These are phyloP conservation scores for Nakazawaea ernobii DNA, from an alignment of 805 yeast species.

Conservation along the genomic window DNA sequence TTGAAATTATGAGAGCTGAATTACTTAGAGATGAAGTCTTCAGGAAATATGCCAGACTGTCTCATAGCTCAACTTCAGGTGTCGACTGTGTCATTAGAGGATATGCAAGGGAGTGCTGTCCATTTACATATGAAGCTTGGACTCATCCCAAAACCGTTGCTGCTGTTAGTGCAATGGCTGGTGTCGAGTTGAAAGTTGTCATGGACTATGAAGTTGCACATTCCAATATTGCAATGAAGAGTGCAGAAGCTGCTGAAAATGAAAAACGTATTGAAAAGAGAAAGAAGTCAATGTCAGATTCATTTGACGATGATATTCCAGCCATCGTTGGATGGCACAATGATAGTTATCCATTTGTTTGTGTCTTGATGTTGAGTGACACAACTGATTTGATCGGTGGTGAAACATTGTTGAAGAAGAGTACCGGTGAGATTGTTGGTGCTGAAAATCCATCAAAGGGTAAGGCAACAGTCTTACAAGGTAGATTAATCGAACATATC, in stretches of 20 bases:
- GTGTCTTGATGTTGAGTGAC: slow-evolving; percentile 58
- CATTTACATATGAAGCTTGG: slow-evolving; percentile 54
- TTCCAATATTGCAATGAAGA: slow-evolving; percentile 43
- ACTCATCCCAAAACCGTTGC: slow-evolving; percentile 51
- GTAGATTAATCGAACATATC: slow-evolving; percentile 38
- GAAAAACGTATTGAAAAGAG: slow-evolving; percentile 22
- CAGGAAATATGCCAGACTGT: slow-evolving; percentile 36
- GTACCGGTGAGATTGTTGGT: slow-evolving; percentile 28
- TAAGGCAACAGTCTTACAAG: slow-evolving; percentile 45
- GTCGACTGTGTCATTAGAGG: slow-evolving; percentile 48
- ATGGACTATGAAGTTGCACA: slow-evolving; percentile 57
- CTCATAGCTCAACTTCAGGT: slow-evolving; percentile 41
- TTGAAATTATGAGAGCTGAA: slow-evolving; percentile 53
- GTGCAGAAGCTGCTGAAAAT: slow-evolving; percentile 26
- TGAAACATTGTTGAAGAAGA: slow-evolving; percentile 48
- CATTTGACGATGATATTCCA: slow-evolving; percentile 33
- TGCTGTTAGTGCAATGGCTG: slow-evolving; percentile 52
- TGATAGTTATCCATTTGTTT: slow-evolving; percentile 60
- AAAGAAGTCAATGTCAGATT: slow-evolving; percentile 18
- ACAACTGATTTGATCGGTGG: slow-evolving; percentile 57
- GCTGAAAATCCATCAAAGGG: slow-evolving; percentile 40
- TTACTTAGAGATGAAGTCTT: slow-evolving; percentile 41
- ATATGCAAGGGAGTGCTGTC: slow-evolving; percentile 37
- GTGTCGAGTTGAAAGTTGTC: slow-evolving; percentile 46
- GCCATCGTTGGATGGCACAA: slow-evolving; percentile 60